Percentiles rank a stretch among this genome's conserved stretches.
These are phyloP conservation scores for Arxiozyma slooffiae DNA, from an alignment of 1,139 yeast genomes.

Conservation along the genomic window DNA sequence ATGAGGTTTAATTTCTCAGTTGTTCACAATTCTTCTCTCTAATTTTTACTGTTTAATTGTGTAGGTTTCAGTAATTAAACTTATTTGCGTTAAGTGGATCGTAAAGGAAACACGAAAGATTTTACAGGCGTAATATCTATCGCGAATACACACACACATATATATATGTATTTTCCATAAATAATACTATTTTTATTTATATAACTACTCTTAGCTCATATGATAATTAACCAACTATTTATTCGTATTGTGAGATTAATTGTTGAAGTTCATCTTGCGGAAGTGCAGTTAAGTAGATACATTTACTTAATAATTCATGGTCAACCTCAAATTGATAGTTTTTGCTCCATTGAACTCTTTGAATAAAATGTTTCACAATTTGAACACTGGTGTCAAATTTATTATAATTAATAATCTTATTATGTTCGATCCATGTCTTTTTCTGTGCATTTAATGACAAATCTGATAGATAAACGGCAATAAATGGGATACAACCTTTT, in stretches of 20 bases:
- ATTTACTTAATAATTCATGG: constrained; percentile 64
- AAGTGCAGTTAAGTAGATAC: constrained; percentile 69
- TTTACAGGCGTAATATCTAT: not conserved
- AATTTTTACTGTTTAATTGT: no score
- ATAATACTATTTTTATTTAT: not conserved
- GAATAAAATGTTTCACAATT: constrained; percentile 68
- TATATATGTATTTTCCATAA: not conserved
- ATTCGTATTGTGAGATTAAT: not conserved
- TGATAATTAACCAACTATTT: not conserved
- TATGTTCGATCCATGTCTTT: constrained; percentile 30
- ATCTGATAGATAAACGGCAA: constrained; percentile 78
- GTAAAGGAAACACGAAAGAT: not conserved
- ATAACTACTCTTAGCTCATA: not conserved
- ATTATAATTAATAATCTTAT: constrained; percentile 58
- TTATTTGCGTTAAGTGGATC: not conserved
- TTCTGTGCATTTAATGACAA: constrained; percentile 72
- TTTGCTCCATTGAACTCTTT: constrained; percentile 76
- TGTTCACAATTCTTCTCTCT: no score
- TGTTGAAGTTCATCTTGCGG: constrained; percentile 58
- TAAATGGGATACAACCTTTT: constrained; percentile 80
- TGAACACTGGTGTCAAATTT: constrained; percentile 70
- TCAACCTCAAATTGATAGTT: constrained; percentile 45
- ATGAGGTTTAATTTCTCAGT: no score
- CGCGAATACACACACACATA: no score
- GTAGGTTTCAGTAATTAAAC: not conserved